These are phyloP conservation scores for Corynascus novoguineensis DNA, from an alignment of 495 filamentous ascomycete species.

Conservation along the genomic window DNA sequence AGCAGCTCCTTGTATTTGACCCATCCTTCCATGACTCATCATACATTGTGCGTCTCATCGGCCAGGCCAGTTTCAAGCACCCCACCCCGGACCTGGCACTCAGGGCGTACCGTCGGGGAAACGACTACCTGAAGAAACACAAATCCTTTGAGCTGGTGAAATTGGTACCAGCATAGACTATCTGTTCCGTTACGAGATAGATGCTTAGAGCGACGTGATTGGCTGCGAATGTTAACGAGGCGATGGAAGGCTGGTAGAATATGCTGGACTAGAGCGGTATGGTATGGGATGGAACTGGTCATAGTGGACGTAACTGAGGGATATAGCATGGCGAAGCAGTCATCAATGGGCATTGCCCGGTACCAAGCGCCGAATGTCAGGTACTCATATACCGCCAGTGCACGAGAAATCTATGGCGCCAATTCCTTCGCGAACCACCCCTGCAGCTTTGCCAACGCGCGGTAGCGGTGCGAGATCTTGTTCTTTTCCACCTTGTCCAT, in stretches of 20 bases:
- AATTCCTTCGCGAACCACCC: constrained; percentile 64
- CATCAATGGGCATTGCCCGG: not conserved
- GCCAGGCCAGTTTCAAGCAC: constrained; percentile 40
- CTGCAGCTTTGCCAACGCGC: constrained; percentile 78
- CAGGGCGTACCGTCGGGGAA: constrained; percentile 65
- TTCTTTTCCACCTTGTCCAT: constrained; percentile 95
- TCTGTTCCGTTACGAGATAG: not conserved
- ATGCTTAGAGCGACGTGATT: not conserved
- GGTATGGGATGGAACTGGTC: too few species aligned
- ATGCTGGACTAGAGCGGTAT: too few species aligned
- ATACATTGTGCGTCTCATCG: constrained; percentile 52
- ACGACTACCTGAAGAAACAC: constrained; percentile 61
- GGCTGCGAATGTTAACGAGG: not conserved
- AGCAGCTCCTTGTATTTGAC: constrained; percentile 81
- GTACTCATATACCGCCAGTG: too few species aligned
- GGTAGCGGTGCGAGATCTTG: constrained; percentile 80
- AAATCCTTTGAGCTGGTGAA: constrained; percentile 71
- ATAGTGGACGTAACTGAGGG: too few species aligned
- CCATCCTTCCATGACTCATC: constrained; percentile 72
- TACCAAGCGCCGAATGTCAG: too few species aligned
- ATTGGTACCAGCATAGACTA: constrained; percentile 42
- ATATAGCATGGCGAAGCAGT: not conserved
- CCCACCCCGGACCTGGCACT: constrained; percentile 52
- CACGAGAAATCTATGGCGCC: constrained; percentile 15
- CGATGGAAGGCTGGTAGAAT: too few species aligned